phyloP scores from a whole-genome alignment of 768 basidiomycete species.

The Agaricus bisporus region DNA sequence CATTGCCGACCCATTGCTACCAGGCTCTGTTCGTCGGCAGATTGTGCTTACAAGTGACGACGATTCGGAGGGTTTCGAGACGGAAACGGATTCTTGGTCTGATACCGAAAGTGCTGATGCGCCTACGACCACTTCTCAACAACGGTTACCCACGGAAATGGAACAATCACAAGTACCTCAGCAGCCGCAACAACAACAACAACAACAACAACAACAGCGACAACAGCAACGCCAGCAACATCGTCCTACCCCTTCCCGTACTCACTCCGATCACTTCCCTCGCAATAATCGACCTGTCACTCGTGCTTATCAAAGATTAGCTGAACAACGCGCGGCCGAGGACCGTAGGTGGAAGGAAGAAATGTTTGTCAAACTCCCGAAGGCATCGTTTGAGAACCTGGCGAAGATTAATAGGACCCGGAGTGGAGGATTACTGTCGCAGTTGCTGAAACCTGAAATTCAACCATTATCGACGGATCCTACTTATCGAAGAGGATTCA shows the following conservation, averaged over 20 bases:
- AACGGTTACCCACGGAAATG: not conserved
- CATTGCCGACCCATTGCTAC: constrained; percentile 4
- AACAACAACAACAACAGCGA: constrained; percentile 15
- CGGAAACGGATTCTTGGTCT: constrained; percentile 6
- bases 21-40: not conserved
- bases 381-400: constrained; percentile 58
- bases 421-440: constrained; percentile 53
- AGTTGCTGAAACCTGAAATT: constrained; percentile 70
- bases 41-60: constrained; percentile 4
- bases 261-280: constrained; percentile 21
- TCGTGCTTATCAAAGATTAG: constrained; percentile 11
- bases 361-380: constrained; percentile 68
- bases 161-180: constrained; percentile 6
- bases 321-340: constrained; percentile 39
- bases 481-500: constrained; percentile 49
- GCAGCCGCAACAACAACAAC: constrained; percentile 11
- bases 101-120: constrained; percentile 1
- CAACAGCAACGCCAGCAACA: constrained; percentile 10
- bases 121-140: not conserved
- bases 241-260: constrained; percentile 17
- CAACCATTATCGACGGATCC: constrained; percentile 51
- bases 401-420: constrained; percentile 23
- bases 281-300: constrained; percentile 10
- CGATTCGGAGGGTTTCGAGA: constrained; percentile 9
- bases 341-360: constrained; percentile 64